A percentile compares a stretch with the other conserved stretches of the same genome.
Conservation (phyloP, 106 monocot species). For the Dendrobium nobile region DNA sequence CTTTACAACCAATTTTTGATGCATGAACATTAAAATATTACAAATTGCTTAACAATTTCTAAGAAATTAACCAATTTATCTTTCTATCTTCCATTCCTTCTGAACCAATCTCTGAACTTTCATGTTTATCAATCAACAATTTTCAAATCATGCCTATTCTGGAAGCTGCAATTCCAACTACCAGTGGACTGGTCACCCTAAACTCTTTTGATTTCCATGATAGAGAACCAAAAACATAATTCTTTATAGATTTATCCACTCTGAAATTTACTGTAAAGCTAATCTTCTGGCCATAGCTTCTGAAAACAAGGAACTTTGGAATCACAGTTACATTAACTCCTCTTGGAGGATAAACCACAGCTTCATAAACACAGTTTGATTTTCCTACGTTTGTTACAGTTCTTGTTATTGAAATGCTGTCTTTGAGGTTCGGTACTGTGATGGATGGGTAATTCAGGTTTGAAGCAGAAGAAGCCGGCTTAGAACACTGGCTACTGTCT, state of each 20-base stretch:
- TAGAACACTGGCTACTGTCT: conserved; percentile 39
- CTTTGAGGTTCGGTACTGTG: conserved; percentile 45
- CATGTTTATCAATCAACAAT: background rate
- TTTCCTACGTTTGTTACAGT: conserved; percentile 82
- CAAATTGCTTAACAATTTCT: background rate
- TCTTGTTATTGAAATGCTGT: conserved; percentile 32
- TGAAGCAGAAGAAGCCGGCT: conserved; percentile 18
- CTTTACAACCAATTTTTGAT: background rate
- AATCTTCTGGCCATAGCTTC: conserved; percentile 39
- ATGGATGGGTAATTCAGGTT: conserved; percentile 84
- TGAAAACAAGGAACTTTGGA: conserved; percentile 54
- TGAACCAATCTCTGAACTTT: background rate
- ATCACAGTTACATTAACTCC: conserved; percentile 64
- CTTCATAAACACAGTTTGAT: conserved; percentile 35
- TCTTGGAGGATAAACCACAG: conserved; percentile 28
- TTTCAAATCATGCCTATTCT: conserved; percentile 17
- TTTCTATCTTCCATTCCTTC: background rate
- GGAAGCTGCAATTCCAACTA: conserved; percentile 40
- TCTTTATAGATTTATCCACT: conserved; percentile 17
- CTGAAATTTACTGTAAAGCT: conserved; percentile 57
- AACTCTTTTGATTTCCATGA: conserved; percentile 39
- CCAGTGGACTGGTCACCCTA: conserved; percentile 52
- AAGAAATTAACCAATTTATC: background rate
- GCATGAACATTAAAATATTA: conserved; percentile 1
- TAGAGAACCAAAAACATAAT: conserved; percentile 71